Evolutionary conservation across 495 filamentous ascomycete genomes (phyloP).

Genomic region (Podospora bellae-mahoneyi): DNA sequence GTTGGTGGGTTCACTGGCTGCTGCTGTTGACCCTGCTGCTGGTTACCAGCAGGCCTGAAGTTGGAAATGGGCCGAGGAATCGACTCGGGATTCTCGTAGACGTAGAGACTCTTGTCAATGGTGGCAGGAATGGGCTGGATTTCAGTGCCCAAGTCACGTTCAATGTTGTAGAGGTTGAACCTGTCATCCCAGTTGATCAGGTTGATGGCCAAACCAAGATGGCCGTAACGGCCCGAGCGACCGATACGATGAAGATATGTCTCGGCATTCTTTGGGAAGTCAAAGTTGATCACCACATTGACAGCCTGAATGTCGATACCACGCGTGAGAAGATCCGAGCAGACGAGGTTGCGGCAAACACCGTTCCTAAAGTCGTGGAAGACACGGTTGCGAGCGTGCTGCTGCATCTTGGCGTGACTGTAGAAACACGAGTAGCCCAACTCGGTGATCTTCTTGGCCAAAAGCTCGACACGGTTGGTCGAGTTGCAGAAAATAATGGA

Average conservation of each 20-base stretch:
- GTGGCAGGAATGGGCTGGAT: slow-evolving; percentile 90
- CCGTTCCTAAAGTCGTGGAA: slow-evolving; percentile 99
- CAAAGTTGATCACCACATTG: slow-evolving; percentile 99
- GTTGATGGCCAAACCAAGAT: slow-evolving; percentile 96
- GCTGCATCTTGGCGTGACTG: slow-evolving; percentile 98
- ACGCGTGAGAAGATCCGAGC: slow-evolving; percentile 94
- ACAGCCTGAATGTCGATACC: slow-evolving; percentile 99
- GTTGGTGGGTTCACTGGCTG: slow-evolving; percentile 23
- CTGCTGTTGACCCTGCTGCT: slow-evolving; percentile 27
- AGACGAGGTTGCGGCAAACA: slow-evolving; percentile 95
- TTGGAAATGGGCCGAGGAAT: slow-evolving; percentile 74
- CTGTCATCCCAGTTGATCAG: slow-evolving; percentile 99
- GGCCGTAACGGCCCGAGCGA: slow-evolving; percentile 93
- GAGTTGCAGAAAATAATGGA: slow-evolving; percentile 99
- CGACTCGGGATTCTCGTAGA: slow-evolving; percentile 92
- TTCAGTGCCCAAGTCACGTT: slow-evolving; percentile 94
- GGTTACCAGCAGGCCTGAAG: slow-evolving; percentile 33
- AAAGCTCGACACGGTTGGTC: slow-evolving; percentile 92
- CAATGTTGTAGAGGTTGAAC: slow-evolving; percentile 98
- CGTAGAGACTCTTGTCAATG: slow-evolving; percentile 98
- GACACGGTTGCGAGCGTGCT: slow-evolving; percentile 92
- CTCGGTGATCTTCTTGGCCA: slow-evolving; percentile 99
- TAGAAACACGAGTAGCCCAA: slow-evolving; percentile 99
- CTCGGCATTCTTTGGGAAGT: slow-evolving; percentile 99
- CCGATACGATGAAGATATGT: slow-evolving; percentile 99